Conservation (phyloP, 2,329 filamentous ascomycete species). For the Cryoendolithus antarcticus region DNA sequence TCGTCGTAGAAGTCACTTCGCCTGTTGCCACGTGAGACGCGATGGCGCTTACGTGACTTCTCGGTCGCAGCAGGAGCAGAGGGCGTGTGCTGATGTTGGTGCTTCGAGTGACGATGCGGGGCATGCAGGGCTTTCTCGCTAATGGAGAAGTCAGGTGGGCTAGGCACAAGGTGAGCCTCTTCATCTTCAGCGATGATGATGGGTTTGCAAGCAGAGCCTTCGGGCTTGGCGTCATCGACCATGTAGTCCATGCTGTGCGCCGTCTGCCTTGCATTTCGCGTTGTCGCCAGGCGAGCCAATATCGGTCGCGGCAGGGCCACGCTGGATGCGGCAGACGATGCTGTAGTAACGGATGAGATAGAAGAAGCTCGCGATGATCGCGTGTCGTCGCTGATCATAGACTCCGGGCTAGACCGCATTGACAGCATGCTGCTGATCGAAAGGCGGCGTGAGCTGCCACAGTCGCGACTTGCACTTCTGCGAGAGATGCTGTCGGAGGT, state of each 20-base stretch:
- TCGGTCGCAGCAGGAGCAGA: slow-evolving; percentile 7
- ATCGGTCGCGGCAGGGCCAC: slow-evolving; percentile 38
- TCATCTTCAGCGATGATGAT: slow-evolving; percentile 15
- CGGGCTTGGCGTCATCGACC: slow-evolving; percentile 13
- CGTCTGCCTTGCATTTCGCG: slow-evolving; percentile 36
- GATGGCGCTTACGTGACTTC: slow-evolving; percentile 20
- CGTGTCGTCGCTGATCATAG: slow-evolving; percentile 48
- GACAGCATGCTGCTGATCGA: slow-evolving; percentile 42
- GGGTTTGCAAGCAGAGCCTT: slow-evolving; percentile 14
- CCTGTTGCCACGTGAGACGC: slow-evolving; percentile 16
- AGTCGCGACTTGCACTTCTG: too few species aligned
- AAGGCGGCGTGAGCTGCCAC: slow-evolving; percentile 27
- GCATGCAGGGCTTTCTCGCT: slow-evolving; percentile 19
- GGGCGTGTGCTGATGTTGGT: slow-evolving; percentile 5
- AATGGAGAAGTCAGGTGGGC: slow-evolving; percentile 21
- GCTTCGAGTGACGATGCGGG: slow-evolving; percentile 21
- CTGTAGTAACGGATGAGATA: slow-evolving; percentile 41
- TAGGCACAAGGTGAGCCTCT: slow-evolving; percentile 20
- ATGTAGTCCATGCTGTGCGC: slow-evolving; percentile 9
- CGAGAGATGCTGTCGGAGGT: slow-evolving; percentile 37
- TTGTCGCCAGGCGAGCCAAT: slow-evolving; percentile 41
- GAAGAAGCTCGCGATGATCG: slow-evolving; percentile 44
- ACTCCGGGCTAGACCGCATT: slow-evolving; percentile 46
- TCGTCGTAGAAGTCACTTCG: slow-evolving; percentile 24
- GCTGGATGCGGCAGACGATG: slow-evolving; percentile 27